Evolutionary conservation across 148 eudicot species (phyloP).

Genomic region (Fagopyrum esculentum): DNA sequence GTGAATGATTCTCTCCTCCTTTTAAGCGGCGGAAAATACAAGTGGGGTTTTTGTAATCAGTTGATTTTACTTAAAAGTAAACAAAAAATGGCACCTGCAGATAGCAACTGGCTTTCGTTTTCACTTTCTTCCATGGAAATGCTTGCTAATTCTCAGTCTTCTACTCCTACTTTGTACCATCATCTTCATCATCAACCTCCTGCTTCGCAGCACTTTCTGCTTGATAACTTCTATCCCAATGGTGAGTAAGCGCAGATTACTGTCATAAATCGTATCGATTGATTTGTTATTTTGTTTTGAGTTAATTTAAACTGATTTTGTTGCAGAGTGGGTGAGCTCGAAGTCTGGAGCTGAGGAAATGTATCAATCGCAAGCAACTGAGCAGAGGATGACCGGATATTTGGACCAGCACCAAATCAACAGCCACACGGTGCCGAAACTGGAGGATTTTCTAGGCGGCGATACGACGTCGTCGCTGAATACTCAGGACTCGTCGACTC

Average conservation of each 20-base stretch:
- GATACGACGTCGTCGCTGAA: conserved; percentile 41
- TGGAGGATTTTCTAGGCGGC: conserved; percentile 83
- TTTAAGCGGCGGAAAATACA: neutral
- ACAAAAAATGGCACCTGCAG: conserved; percentile 19
- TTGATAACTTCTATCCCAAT: conserved; percentile 42
- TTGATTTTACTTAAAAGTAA: too few relatives aligned
- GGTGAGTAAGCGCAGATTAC: conserved; percentile 20
- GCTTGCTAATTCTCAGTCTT: conserved; percentile 27
- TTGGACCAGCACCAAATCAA: conserved; percentile 1
- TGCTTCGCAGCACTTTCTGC: conserved; percentile 6
- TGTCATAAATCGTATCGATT: neutral
- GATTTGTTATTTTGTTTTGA: neutral
- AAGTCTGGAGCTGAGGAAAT: conserved; percentile 1
- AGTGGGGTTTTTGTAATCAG: neutral
- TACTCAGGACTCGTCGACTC: conserved; percentile 55
- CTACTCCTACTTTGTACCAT: conserved; percentile 17
- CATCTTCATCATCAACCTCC: conserved; percentile 16
- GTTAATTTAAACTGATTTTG: too few relatives aligned
- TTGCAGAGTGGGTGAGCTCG: conserved; percentile 8
- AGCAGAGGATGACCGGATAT: neutral
- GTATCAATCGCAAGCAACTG: neutral
- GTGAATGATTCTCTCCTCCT: neutral
- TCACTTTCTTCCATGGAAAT: conserved; percentile 44
- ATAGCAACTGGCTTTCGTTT: conserved; percentile 42
- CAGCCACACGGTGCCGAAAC: conserved; percentile 44